Base-by-base conservation (phyloP, 495 filamentous ascomycete species). In the Xylaria grammica region DNA sequence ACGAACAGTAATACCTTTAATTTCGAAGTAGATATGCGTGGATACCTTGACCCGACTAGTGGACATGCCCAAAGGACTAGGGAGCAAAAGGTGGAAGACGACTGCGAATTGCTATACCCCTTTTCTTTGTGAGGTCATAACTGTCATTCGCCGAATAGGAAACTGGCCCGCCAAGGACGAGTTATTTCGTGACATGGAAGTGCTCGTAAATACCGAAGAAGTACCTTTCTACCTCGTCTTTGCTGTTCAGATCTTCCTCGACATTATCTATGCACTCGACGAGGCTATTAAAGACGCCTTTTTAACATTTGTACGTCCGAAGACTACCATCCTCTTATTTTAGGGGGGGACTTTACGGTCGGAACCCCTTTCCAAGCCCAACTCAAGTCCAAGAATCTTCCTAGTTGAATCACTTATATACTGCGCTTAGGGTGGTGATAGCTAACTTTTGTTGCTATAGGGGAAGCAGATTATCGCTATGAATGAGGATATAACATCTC, bases 191-290 rank as follows among this genome's bases (percentile, higher is more conserved):
- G 73, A 73, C 0, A 53, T 81, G 34, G 60, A 59, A 24, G 64
- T 75, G 48, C 53, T 75, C 36, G 60, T 46, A 24, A 51, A 62
- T 13, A 73, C 71, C 1, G 26, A 51, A 27, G 7, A 68, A 3
- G 44, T 78, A 1, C 55, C 77, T 7, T 56, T 79, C 2, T 73
- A 69, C 49, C 63, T 72, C 3, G 70, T 79, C 1, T 79, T 81
- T 51, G 74, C 79, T 26, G 70, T 69, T 2, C 79, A 81, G 20
- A 48, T 74, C n/a, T 81, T 74, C 44, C 69, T 81, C 4, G 77
- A 81, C 40, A 75, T 74, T n/a, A 72, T 75, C 48, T 74, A 80
- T 49, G 60, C 46, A 0, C 65, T 81, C 1, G 50, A 71, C 9
- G 62, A 34, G 2, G 38, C 66, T 6, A 62, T 69, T 8, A 40